Evolutionary conservation across 2,329 filamentous ascomycete genomes (phyloP), one percentile per base, ranked within the genome.

Genomic region (Neurospora crassa): DNA sequence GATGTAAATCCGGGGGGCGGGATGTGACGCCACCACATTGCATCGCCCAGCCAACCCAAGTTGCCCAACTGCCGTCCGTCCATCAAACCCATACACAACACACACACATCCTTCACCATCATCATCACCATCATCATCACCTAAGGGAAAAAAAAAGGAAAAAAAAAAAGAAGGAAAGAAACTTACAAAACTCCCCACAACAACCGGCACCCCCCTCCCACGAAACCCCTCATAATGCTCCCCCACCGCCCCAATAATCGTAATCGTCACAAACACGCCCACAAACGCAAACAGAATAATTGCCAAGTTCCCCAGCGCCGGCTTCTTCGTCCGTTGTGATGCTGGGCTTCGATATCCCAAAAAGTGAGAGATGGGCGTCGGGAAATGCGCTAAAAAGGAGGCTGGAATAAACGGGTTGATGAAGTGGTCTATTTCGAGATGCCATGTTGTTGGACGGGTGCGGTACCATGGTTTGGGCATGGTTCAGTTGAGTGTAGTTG

Each of bases 371-470:
- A 96, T 78, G 0, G 87, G 86, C 67, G 83, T 83, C 0, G 93
- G 94, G 1, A 97, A 78, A 67, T 83, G 81, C 40, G 86, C 82
- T 78, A 92, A 86, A 75, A 87, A 88, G 53, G 91, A 90, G 16
- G 86, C 82, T 10, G 91, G 91, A 34, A 96, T 78, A 72, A 89
- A 84, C 2, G 86, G 91, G 78, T 95, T 93, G 69, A 96, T 79
- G 78, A 90, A 88, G n/a, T 81, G 82, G 83, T 97, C 94, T 74
- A 97, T 87, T 80, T 96, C 88, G 80, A 96, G 89, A 77, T 90
- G 84, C 82, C 84, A 86, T 42, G 53, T 63, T 63, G 53, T 76
- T 24, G 18, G 69, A 71, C 24, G 68, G 73, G 40, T 40, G 37
- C 37, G 37, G 37, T 40, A 40, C 37, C 37, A 40, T 40, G 37